Conservation (phyloP, 805 yeast species). For the Myxozyma geophila region DNA sequence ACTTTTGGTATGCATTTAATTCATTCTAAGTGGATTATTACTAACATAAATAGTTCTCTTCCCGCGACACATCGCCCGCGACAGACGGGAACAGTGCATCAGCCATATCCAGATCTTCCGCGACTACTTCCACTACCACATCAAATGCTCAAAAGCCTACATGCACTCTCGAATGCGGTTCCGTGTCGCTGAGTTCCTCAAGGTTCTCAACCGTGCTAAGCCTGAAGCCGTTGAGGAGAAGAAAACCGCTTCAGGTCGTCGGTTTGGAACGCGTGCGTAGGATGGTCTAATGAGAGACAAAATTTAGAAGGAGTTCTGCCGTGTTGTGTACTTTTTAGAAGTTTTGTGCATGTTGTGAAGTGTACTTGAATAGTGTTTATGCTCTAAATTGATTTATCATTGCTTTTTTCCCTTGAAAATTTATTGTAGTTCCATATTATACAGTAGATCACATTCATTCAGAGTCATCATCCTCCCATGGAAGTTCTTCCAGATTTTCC, state of each 20-base stretch:
- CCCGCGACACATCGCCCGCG: constrained; percentile 62
- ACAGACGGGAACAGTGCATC: constrained; percentile 74
- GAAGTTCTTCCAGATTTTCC: background rate
- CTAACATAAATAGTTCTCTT: constrained; percentile 42
- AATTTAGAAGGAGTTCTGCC: background rate
- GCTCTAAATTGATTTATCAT: background rate
- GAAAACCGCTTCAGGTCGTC: constrained; percentile 73
- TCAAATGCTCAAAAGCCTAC: constrained; percentile 97
- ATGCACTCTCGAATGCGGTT: constrained; percentile 98
- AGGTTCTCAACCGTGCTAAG: constrained; percentile 94
- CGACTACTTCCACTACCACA: constrained; percentile 97
- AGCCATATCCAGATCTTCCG: constrained; percentile 91
- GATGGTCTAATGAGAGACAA: background rate
- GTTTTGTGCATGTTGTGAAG: background rate
- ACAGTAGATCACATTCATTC: background rate
- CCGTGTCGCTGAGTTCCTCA: constrained; percentile 90
- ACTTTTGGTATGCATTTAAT: constrained; percentile 52
- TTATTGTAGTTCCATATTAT: background rate
- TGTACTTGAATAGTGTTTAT: background rate
- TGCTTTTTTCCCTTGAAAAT: background rate
- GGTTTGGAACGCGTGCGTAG: constrained; percentile 50
- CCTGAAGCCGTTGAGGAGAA: constrained; percentile 81
- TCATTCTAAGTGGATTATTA: too few relatives aligned
- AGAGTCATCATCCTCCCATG: background rate
- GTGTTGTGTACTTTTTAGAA: background rate